Conservation (phyloP, 2,329 filamentous ascomycete genomes). For the Pseudogymnoascus sp. region DNA sequence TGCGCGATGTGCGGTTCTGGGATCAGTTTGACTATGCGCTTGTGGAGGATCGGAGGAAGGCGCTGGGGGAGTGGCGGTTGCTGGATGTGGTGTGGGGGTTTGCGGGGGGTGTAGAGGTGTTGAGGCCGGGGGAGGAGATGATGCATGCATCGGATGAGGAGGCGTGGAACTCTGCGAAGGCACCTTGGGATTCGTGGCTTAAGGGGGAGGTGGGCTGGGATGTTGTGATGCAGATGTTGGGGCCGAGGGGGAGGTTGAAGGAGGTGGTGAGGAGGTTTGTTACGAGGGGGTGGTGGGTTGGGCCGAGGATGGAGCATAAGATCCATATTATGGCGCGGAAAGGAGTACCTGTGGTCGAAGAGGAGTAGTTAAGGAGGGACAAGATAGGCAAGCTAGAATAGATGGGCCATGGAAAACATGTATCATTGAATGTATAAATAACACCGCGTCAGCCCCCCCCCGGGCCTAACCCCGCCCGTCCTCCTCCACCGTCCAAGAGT, state of each 20-base stretch:
- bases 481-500: not conserved
- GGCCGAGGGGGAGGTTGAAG: slow-evolving; percentile 20
- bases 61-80: slow-evolving; percentile 47
- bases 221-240: slow-evolving; percentile 36
- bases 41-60: slow-evolving; percentile 41
- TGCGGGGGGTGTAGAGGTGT: slow-evolving; percentile 45
- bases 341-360: not conserved
- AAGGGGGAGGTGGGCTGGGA: slow-evolving; percentile 27
- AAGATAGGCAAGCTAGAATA: not conserved
- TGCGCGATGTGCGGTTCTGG: slow-evolving; percentile 49
- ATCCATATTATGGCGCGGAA: slow-evolving; percentile 37
- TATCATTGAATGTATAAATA: not conserved
- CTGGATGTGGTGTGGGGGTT: slow-evolving; percentile 50
- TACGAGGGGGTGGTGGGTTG: slow-evolving; percentile 57
- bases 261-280: slow-evolving; percentile 32
- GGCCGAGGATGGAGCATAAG: slow-evolving; percentile 49
- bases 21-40: slow-evolving; percentile 54
- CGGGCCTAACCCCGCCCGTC: not conserved
- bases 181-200: slow-evolving; percentile 13
- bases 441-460: not conserved
- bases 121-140: slow-evolving; percentile 37
- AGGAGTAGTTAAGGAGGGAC: not conserved
- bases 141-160: slow-evolving; percentile 17
- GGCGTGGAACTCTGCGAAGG: slow-evolving; percentile 19
- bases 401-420: not conserved